phyloP scores from a whole-genome alignment of 768 basidiomycete genomes.

The Floccularia luteovirens region DNA sequence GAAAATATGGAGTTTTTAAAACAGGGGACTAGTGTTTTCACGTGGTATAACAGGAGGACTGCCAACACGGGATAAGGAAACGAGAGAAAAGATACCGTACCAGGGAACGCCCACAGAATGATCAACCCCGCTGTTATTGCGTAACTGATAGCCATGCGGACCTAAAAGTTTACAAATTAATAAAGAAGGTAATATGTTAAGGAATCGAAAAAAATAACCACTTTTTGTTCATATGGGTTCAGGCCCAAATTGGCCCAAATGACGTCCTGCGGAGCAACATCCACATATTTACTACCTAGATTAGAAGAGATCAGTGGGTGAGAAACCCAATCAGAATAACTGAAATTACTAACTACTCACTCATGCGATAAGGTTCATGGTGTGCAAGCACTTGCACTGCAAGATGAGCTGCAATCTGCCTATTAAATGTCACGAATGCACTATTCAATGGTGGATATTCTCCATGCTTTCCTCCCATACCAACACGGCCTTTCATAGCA shows the following conservation, averaged over 20 bases:
- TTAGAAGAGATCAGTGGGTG: conserved; percentile 1
- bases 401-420: conserved; percentile 90
- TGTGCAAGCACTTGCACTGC: conserved; percentile 70
- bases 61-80: neutral
- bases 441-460: conserved; percentile 57
- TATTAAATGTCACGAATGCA: conserved; percentile 87
- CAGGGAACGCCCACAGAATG: conserved; percentile 83
- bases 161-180: conserved; percentile 12
- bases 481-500: conserved; percentile 15
- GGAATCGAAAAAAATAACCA: conserved; percentile 12
- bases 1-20: too few species aligned
- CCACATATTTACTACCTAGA: conserved; percentile 55
- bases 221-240: conserved; percentile 81
- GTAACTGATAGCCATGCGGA: conserved; percentile 60
- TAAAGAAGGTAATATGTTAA: neutral
- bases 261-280: conserved; percentile 83
- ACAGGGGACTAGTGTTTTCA: too few species aligned
- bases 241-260: conserved; percentile 87
- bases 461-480: conserved; percentile 11
- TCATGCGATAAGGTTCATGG: conserved; percentile 81
- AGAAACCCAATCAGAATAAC: neutral
- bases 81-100: conserved; percentile 30
- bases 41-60: neutral
- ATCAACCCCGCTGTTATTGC: conserved; percentile 74
- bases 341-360: conserved; percentile 15